Conservation (phyloP, 2,329 filamentous ascomycete genomes). For the Aureobasidium sp. region DNA sequence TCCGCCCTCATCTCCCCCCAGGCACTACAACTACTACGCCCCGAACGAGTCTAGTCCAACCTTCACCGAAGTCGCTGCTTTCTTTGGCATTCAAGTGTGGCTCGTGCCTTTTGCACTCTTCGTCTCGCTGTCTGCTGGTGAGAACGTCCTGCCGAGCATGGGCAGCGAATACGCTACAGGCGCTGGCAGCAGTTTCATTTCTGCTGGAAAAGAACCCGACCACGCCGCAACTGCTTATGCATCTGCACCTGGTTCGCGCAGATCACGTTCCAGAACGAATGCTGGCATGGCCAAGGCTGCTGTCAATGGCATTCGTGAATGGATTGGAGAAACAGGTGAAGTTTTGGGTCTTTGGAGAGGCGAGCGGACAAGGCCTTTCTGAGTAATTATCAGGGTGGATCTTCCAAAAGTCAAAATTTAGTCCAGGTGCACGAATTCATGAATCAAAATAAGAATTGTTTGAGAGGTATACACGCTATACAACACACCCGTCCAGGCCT, state of each 20-base stretch:
- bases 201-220: slow-evolving; percentile 31
- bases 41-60: slow-evolving; percentile 48
- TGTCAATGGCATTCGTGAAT: slow-evolving; percentile 54
- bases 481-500: slow-evolving; percentile 7
- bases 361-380: slow-evolving; percentile 42
- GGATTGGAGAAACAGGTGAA: slow-evolving; percentile 53
- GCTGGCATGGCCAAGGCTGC: slow-evolving; percentile 49
- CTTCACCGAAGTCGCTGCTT: slow-evolving; percentile 91
- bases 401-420: neutral
- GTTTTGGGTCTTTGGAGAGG: slow-evolving; percentile 54
- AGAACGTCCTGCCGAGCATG: slow-evolving; percentile 92
- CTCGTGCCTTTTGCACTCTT: slow-evolving; percentile 92
- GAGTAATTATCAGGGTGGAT: neutral
- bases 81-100: slow-evolving; percentile 96
- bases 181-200: slow-evolving; percentile 42
- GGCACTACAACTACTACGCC: slow-evolving; percentile 40
- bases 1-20: slow-evolving; percentile 41
- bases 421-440: neutral
- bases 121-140: slow-evolving; percentile 84
- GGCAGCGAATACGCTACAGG: slow-evolving; percentile 64
- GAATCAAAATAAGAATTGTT: slow-evolving; percentile 12
- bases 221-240: slow-evolving; percentile 34
- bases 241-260: slow-evolving; percentile 29
- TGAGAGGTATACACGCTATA: slow-evolving; percentile 10
- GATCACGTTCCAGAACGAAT: slow-evolving; percentile 41